Base-by-base conservation (phyloP, 257 asterid species). In the Misopates orontium region DNA sequence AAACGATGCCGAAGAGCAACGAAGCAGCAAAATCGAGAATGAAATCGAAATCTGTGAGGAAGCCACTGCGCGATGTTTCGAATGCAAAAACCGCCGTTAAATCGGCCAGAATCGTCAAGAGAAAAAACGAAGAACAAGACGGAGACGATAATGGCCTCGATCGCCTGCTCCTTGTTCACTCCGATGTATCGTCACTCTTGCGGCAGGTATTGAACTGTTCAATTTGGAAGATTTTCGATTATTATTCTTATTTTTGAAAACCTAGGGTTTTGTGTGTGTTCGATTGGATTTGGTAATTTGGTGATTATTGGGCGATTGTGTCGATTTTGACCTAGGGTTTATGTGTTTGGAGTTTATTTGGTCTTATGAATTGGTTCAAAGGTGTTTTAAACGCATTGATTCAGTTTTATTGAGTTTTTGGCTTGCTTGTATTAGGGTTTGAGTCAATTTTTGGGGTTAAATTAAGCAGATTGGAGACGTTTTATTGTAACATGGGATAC, bases 101-200 rank as follows among this genome's bases (percentile, higher is more conserved):
- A 17, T 55, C 80, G 1, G 44, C 74, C 52, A 11, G n/a, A 28
- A 58, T 40, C 42, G 61, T 9, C 49, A 75, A 78, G 55, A 83
- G 74, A 63, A 25, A 60, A 19, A 14, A 68, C 23, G 62, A 66
- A 68, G 74, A 59, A 19, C 69, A 72, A 62, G 49, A 50, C 6
- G 78, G 74, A 12, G 81, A 69, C 59, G 79, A 71, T 57, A 75
- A 68, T 71, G 73, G 82, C 28, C 89, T 84, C 55, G 95, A 90
- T 66, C 87, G 85, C 31, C 92, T 94, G 71, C 84, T 84, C 64
- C 82, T 86, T 49, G 83, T 82, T 6, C 96, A 87, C 64, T 86
- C 95, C 65, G 87, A 90, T 14, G 64, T 88, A 51, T 87, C 95
- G 25, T 77, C 87, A 28, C 65, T 83, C 53, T 19, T 83, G 40